Percentiles rank a stretch among this genome's conserved stretches.
These are phyloP conservation scores for Cryphonectria parasitica DNA, from an alignment of 2,329 filamentous ascomycete genomes.

Conservation along the genomic window DNA sequence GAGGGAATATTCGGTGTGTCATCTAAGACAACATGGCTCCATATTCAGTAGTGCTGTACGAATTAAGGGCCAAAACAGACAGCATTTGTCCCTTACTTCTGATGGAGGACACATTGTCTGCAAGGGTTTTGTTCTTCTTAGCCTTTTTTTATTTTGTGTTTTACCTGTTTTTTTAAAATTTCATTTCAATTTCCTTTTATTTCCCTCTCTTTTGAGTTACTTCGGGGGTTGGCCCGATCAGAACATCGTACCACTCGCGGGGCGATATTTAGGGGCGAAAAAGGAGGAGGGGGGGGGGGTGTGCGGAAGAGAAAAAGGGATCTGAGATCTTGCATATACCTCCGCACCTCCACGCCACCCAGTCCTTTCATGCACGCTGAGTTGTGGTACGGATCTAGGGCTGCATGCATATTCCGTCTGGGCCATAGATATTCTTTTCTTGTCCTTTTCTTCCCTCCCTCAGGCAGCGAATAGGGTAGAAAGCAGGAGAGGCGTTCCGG, in stretches of 20 bases:
- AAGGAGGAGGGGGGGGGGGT: too few relatives aligned
- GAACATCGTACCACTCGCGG: slow-evolving; percentile 4
- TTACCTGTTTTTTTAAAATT: not conserved
- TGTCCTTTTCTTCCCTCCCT: not conserved
- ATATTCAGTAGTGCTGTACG: not conserved
- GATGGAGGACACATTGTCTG: not conserved
- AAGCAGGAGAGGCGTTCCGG: slow-evolving; percentile 16
- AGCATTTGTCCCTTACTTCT: not conserved
- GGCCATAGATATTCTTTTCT: not conserved
- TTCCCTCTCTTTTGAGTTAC: not conserved
- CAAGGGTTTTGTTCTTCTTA: not conserved
- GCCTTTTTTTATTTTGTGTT: not conserved
- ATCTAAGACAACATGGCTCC: slow-evolving; percentile 1
- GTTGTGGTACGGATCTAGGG: not conserved
- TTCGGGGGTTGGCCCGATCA: slow-evolving; percentile 16
- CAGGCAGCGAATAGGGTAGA: slow-evolving; percentile 4
- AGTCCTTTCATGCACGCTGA: not conserved
- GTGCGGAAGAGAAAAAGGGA: not conserved
- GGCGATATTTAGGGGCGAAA: not conserved
- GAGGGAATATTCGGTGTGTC: not conserved
- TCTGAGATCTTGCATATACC: not conserved
- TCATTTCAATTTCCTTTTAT: not conserved
- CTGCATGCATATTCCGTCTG: not conserved
- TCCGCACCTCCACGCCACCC: not conserved
- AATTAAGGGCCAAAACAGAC: not conserved